A percentile compares a stretch with the other conserved stretches of the same genome.
Evolutionary conservation across 2,329 filamentous ascomycete species (phyloP).

Genomic region (Rhinocladiella similis): DNA sequence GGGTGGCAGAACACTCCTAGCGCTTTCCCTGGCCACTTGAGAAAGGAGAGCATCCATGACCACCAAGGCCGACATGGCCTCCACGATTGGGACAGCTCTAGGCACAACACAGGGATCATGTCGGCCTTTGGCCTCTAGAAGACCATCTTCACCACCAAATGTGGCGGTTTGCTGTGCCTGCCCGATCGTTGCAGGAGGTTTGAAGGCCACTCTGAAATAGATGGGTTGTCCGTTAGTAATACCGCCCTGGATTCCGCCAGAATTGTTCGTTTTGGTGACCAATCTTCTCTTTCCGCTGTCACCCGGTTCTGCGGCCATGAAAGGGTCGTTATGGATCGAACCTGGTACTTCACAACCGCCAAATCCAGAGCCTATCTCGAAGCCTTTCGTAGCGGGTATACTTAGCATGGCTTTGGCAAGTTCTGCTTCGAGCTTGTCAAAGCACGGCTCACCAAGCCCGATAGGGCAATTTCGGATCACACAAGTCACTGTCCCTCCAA

Average conservation of each 20-base stretch:
- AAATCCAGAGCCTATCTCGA: conserved; percentile 94
- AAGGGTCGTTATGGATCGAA: conserved; percentile 89
- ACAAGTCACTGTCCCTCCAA: conserved; percentile 92
- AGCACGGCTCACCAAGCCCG: conserved; percentile 88
- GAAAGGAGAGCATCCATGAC: conserved; percentile 84
- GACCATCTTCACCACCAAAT: conserved; percentile 74
- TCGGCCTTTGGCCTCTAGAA: conserved; percentile 85
- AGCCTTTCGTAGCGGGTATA: conserved; percentile 93
- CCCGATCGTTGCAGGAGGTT: conserved; percentile 90
- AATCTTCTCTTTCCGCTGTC: conserved; percentile 59
- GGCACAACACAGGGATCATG: conserved; percentile 94
- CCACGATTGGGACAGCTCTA: conserved; percentile 69
- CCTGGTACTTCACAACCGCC: conserved; percentile 81
- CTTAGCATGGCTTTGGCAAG: conserved; percentile 92
- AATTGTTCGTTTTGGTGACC: conserved; percentile 90
- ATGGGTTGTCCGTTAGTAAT: conserved; percentile 92
- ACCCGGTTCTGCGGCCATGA: conserved; percentile 59
- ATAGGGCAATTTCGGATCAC: conserved; percentile 83
- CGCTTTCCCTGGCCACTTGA: conserved; percentile 65
- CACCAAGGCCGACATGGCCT: conserved; percentile 86
- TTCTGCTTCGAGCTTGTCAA: conserved; percentile 91
- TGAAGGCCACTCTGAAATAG: conserved; percentile 95
- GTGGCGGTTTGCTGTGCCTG: conserved; percentile 81
- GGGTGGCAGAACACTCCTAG: conserved; percentile 33
- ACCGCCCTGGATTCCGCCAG: conserved; percentile 90